Conservation (phyloP, 2,329 filamentous ascomycete genomes). For the Aplosporella prunicola region DNA sequence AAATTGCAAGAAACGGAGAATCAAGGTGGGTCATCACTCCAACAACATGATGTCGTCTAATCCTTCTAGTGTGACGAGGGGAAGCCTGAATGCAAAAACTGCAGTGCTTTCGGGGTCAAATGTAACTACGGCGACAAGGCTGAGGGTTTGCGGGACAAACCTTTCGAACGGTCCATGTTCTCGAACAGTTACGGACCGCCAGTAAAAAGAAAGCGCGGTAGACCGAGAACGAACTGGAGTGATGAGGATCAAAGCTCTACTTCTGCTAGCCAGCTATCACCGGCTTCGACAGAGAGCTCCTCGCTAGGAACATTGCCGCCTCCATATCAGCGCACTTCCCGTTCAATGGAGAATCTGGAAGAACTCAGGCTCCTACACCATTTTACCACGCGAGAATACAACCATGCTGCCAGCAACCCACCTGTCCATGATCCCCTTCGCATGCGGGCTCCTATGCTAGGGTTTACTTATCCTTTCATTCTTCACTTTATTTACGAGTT, state of each 20-base stretch:
- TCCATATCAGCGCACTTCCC: too few relatives aligned
- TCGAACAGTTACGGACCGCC: background rate
- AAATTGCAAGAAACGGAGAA: conserved; percentile 17
- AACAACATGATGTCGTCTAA: background rate
- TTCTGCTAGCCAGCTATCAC: conserved; percentile 7
- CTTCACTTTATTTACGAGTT: background rate
- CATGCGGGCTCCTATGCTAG: background rate
- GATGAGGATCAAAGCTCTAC: background rate
- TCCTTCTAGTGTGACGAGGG: conserved; percentile 16
- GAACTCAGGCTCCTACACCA: background rate
- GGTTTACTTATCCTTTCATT: background rate
- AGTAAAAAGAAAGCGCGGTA: background rate
- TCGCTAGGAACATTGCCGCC: too few relatives aligned
- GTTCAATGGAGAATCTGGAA: too few relatives aligned
- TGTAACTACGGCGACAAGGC: conserved; percentile 12
- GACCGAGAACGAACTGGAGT: conserved; percentile 1
- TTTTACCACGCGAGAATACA: background rate
- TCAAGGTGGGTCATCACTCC: conserved; percentile 15
- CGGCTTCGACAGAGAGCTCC: background rate
- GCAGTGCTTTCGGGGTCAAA: conserved; percentile 11
- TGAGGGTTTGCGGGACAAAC: conserved; percentile 3
- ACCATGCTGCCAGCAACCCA: background rate
- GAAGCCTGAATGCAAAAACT: conserved; percentile 16
- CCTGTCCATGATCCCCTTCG: background rate
- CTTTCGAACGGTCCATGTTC: conserved; percentile 1